Percentiles rank a stretch among this genome's conserved stretches.
Conservation (phyloP, 495 filamentous ascomycete genomes). For the Neurospora tetraspora region DNA sequence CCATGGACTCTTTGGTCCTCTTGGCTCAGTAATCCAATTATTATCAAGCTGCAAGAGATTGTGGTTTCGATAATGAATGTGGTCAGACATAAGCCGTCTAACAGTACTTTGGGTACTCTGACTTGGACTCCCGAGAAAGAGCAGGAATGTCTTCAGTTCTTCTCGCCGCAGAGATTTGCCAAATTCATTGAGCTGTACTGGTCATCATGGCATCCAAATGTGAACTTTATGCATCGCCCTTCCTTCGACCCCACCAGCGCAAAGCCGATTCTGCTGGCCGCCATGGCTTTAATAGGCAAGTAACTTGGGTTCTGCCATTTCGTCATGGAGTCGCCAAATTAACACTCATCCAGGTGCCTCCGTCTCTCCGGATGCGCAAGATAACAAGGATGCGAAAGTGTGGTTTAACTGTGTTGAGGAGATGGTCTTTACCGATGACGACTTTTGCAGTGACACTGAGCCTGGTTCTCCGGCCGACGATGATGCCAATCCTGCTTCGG, state of each 20-base stretch:
- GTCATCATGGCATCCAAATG: slow-evolving; percentile 23
- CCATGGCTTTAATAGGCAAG: slow-evolving; percentile 22
- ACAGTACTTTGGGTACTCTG: slow-evolving; percentile 14
- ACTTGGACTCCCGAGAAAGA: slow-evolving; percentile 18
- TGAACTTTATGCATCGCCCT: slow-evolving; percentile 19
- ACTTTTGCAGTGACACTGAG: slow-evolving; percentile 22
- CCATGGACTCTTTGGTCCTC: slow-evolving; percentile 5
- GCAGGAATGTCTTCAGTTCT: slow-evolving; percentile 19
- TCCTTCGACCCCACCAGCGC: slow-evolving; percentile 14
- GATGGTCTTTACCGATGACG: slow-evolving; percentile 22
- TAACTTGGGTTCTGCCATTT: background rate
- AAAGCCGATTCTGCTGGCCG: slow-evolving; percentile 16
- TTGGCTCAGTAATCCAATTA: slow-evolving; percentile 17
- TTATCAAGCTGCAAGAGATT: slow-evolving; percentile 16
- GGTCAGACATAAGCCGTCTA: slow-evolving; percentile 14
- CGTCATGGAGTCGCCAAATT: background rate
- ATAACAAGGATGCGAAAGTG: slow-evolving; percentile 18
- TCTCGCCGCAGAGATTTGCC: slow-evolving; percentile 16
- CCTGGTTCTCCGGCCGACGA: slow-evolving; percentile 6
- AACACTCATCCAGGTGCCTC: slow-evolving; percentile 12
- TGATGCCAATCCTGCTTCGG: background rate
- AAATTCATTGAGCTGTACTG: slow-evolving; percentile 24
- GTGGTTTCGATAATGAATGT: slow-evolving; percentile 17
- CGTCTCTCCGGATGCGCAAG: slow-evolving; percentile 18
- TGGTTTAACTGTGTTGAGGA: slow-evolving; percentile 26